Evolutionary conservation across 371 early-diverging fungal genomes (phyloP).

Genomic region (Smittium mucronatum): DNA sequence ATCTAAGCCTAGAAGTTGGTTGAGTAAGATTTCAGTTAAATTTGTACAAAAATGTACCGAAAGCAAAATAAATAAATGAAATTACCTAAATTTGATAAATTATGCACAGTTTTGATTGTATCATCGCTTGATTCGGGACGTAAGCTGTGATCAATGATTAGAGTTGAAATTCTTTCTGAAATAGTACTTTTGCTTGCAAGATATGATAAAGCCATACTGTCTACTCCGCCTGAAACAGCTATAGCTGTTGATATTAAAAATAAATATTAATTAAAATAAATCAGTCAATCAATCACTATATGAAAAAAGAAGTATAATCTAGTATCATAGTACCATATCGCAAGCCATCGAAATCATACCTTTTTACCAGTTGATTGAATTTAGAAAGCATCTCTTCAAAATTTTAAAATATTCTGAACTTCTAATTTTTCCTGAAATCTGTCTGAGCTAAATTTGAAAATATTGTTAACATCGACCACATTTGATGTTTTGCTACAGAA

Average conservation of each 20-base stretch:
- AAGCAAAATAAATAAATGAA: background rate
- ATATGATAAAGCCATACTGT: slow-evolving; percentile 33
- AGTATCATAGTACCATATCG: background rate
- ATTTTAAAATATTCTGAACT: no score
- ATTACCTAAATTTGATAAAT: slow-evolving; percentile 19
- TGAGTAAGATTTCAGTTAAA: background rate
- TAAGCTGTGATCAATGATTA: slow-evolving; percentile 31
- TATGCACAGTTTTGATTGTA: slow-evolving; percentile 18
- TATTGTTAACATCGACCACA: no score
- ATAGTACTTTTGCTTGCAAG: slow-evolving; percentile 17
- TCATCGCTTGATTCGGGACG: slow-evolving; percentile 25
- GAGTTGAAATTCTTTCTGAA: slow-evolving; percentile 15
- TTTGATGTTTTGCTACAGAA: no score
- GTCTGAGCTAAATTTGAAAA: no score
- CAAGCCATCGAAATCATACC: no score
- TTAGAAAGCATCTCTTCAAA: no score
- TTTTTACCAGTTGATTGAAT: no score
- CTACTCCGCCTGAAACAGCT: slow-evolving; percentile 34
- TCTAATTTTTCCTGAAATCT: no score
- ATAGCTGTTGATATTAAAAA: slow-evolving; percentile 16
- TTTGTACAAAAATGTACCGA: background rate
- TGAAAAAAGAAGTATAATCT: background rate
- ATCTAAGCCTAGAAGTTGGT: slow-evolving; percentile 12
- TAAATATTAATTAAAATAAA: slow-evolving; percentile 3
- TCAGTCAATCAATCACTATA: no score